Percentiles rank a stretch among this genome's conserved stretches.
phyloP scores from a whole-genome alignment of 805 yeast genomes.

The Millerozyma acaciae region DNA sequence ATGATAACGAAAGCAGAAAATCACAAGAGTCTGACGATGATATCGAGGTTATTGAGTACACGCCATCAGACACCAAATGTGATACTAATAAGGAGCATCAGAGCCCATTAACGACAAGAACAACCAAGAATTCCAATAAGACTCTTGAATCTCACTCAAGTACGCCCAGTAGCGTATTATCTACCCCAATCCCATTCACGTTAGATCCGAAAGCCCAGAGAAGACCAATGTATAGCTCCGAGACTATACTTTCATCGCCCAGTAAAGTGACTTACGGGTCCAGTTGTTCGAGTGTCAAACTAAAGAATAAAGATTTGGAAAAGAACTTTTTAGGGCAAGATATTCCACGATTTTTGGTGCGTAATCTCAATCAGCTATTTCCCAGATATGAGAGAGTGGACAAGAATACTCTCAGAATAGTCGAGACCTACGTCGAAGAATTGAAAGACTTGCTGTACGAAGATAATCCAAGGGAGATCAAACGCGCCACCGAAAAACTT shows the following conservation, averaged over 20 bases:
- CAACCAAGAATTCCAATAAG: no score
- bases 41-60: constrained; percentile 15
- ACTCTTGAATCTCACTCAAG: no score
- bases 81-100: constrained; percentile 1
- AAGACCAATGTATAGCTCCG: no score
- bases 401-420: neutral
- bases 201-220: constrained; percentile 10
- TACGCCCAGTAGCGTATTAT: no score
- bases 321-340: constrained; percentile 4
- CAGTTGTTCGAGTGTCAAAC: no score
- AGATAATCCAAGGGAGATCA: neutral
- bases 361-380: constrained; percentile 8
- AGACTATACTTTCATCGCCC: no score
- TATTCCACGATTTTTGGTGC: constrained; percentile 2
- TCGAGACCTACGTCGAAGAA: constrained; percentile 3
- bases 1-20: neutral
- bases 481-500: constrained; percentile 2
- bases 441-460: constrained; percentile 2
- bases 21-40: constrained; percentile 17
- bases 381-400: constrained; percentile 3
- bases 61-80: constrained; percentile 4
- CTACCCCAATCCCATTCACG: no score
- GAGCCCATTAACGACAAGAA: no score
- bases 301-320: constrained; percentile 8
- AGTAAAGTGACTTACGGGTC: no score